phyloP scores from a whole-genome alignment of 148 eudicot genomes.

The Vaccinium vitisidaea region DNA sequence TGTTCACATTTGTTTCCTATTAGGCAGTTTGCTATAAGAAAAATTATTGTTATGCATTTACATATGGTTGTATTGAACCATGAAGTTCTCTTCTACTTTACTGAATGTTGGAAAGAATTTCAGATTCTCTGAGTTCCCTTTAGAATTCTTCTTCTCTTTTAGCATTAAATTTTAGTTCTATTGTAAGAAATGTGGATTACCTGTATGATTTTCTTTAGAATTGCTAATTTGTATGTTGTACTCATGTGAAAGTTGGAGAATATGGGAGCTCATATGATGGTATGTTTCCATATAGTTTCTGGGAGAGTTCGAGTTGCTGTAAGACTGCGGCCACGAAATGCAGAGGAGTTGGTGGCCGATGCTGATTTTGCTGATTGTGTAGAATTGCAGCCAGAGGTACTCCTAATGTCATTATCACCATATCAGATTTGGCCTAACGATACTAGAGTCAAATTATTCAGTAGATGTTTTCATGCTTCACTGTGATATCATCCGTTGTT shows the following conservation, averaged over 20 bases:
- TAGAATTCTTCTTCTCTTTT: background rate
- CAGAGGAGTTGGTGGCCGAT: conserved; percentile 79
- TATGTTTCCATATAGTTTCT: conserved; percentile 43
- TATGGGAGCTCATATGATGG: background rate
- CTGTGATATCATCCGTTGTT: background rate
- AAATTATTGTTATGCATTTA: background rate
- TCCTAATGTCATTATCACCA: background rate
- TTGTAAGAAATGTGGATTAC: background rate
- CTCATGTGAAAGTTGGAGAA: background rate
- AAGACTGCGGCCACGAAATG: conserved; percentile 77
- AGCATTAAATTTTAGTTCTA: background rate
- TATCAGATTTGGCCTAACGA: background rate
- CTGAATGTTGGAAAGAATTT: background rate
- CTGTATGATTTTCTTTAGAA: background rate
- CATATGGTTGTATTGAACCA: background rate
- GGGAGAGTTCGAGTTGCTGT: conserved; percentile 97
- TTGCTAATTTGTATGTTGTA: background rate
- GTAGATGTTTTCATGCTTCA: background rate
- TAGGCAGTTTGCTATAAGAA: no score
- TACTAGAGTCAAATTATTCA: background rate
- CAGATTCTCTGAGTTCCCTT: background rate
- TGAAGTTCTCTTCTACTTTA: background rate
- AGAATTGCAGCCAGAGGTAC: conserved; percentile 88
- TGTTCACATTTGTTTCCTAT: no score
- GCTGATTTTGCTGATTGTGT: conserved; percentile 99